Evolutionary conservation across 2,329 filamentous ascomycete species (phyloP).

Genomic region (Nannizzia gypsea): DNA sequence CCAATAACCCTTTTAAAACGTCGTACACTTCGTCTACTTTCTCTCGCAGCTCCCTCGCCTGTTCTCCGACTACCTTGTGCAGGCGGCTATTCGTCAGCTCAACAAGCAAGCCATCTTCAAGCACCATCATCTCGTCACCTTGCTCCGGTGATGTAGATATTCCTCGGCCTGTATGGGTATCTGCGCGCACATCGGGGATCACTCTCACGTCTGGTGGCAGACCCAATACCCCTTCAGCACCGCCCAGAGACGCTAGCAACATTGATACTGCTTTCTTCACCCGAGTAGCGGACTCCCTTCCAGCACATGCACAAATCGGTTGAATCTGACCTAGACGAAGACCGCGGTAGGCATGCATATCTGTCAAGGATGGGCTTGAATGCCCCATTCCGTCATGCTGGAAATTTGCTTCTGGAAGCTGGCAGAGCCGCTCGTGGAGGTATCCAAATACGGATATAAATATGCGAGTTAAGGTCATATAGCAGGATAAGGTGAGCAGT

Average conservation of each 20-base stretch:
- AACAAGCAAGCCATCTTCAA: background rate
- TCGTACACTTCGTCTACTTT: background rate
- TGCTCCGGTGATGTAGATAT: background rate
- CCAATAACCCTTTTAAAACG: background rate
- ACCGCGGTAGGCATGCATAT: background rate
- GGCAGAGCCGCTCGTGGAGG: background rate
- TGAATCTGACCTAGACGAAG: background rate
- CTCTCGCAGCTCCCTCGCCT: background rate
- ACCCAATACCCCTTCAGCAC: background rate
- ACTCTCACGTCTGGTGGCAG: background rate
- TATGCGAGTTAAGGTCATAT: background rate
- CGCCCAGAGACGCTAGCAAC: background rate
- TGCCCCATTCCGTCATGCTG: background rate
- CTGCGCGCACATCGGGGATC: background rate
- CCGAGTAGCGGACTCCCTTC: background rate
- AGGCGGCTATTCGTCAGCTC: background rate
- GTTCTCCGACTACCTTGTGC: background rate
- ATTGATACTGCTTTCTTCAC: background rate
- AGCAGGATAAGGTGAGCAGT: background rate
- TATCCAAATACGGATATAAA: background rate
- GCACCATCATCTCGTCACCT: background rate
- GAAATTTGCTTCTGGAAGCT: background rate
- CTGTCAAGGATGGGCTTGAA: background rate
- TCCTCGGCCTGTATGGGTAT: background rate
- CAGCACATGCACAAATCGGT: background rate